Evolutionary conservation across 2,329 filamentous ascomycete species (phyloP).

Genomic region (Exserohilum rostratum): DNA sequence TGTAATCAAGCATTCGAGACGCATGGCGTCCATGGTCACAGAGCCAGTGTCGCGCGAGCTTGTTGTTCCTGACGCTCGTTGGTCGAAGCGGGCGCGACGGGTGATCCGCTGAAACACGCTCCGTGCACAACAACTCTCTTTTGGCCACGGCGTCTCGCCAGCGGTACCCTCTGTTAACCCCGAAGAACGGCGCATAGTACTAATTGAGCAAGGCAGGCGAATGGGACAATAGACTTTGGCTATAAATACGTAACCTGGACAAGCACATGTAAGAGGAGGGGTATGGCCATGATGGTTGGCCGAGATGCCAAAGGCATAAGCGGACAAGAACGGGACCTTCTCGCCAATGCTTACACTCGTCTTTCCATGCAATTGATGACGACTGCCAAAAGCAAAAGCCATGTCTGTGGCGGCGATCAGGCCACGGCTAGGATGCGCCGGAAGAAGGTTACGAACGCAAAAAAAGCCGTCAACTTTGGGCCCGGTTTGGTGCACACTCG

Average conservation of each 20-base stretch:
- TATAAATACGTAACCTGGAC: slow-evolving; percentile 4
- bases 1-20: slow-evolving; percentile 19
- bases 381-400: not conserved
- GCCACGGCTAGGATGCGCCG: slow-evolving; percentile 1
- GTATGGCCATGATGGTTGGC: not conserved
- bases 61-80: slow-evolving; percentile 25
- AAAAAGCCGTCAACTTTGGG: slow-evolving; percentile 5
- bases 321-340: not conserved
- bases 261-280: slow-evolving; percentile 7
- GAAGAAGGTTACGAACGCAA: not conserved
- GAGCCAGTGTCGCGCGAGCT: slow-evolving; percentile 15
- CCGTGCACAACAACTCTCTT: slow-evolving; percentile 17
- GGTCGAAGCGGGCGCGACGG: slow-evolving; percentile 15
- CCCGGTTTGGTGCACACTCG: slow-evolving; percentile 14
- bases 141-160: slow-evolving; percentile 18
- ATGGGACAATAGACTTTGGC: slow-evolving; percentile 9
- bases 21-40: slow-evolving; percentile 6
- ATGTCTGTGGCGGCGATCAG: not conserved
- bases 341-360: not conserved
- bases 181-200: slow-evolving; percentile 10
- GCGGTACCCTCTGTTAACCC: slow-evolving; percentile 8
- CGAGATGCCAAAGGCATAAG: slow-evolving; percentile 9
- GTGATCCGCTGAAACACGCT: slow-evolving; percentile 30
- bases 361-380: not conserved
- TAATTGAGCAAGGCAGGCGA: slow-evolving; percentile 10